Base-by-base conservation (phyloP, 2,329 filamentous ascomycete species). In the Colletotrichum zoysiae region DNA sequence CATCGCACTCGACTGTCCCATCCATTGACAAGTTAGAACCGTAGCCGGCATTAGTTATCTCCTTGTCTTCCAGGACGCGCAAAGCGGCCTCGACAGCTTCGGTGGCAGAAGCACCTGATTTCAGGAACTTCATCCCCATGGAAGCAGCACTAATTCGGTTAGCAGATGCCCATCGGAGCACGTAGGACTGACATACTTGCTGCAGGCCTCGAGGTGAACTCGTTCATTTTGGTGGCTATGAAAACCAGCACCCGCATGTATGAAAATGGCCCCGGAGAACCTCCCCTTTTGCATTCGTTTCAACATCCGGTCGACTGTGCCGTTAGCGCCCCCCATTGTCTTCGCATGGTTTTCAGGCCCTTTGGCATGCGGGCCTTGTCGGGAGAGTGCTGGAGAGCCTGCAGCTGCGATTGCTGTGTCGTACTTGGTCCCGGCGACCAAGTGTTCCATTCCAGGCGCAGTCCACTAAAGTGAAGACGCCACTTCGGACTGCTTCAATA, bases 1-100 rank as follows among this genome's bases (percentile, higher is more conserved):
- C 96, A 84, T 99, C 96, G 76, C 95, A 97, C 81, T 99, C 96
- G 16, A 98, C 96, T 1, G 91, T 89, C 1, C 96, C 96, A 76
- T 98, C 92, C 74, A 97, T 93, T 56, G 94, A 92, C 33, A 99
- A 85, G 77, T 99, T 99, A 82, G 96, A 99, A 58, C 97, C 96
- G 79, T 93, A 98, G 0, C 96, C 96, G 48, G 95, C 93, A 80
- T 99, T 99, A 46, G 97, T 99, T 75, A 99, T 97, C 77, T 98
- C 95, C 69, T 93, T 91, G 79, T 99, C 94, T 82, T 99, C 96
- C 23, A 99, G 89, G 26, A 94, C 86, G 76, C 92, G 93, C 77
- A 99, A 90, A 40, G 96, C 94, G 62, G 93, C 92, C 81, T 98
- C 96, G 30, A 98, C 92, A 20, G 95, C 96, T 78, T 98, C 94